Percentiles rank a stretch among this genome's conserved stretches.
These are phyloP conservation scores for Pleodorina starrii DNA, from an alignment of 139 green algal species.

Conservation along the genomic window DNA sequence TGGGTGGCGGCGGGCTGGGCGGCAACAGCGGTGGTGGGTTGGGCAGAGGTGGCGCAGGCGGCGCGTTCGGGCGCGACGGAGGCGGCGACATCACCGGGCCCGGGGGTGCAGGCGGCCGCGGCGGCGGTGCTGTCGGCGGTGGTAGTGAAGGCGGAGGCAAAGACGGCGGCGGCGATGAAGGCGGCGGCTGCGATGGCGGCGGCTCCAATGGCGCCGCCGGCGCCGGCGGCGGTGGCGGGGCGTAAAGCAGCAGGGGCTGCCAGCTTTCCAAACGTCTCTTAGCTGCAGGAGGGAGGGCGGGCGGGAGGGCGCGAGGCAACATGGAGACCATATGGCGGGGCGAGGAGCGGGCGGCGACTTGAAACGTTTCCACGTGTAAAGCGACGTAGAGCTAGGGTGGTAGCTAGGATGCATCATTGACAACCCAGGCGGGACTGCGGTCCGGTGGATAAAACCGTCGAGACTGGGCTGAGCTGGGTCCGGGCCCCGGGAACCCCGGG, in stretches of 20 bases:
- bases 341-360: background rate
- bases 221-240: background rate
- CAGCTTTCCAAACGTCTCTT: background rate
- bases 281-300: background rate
- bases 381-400: no score
- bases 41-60: background rate
- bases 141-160: background rate
- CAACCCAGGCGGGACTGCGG: no score
- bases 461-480: no score
- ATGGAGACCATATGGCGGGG: background rate
- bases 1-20: background rate
- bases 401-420: no score
- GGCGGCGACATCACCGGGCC: background rate
- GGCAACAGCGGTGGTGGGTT: background rate
- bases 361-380: background rate
- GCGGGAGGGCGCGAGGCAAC: background rate
- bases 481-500: no score
- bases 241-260: background rate
- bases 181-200: background rate
- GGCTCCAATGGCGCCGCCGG: background rate
- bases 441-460: no score
- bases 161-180: background rate
- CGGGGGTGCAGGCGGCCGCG: background rate
- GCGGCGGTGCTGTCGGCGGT: background rate
- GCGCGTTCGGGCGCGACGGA: background rate